phyloP scores from a whole-genome alignment of 2,329 filamentous ascomycete genomes.

The Pseudogymnoascus sp. region DNA sequence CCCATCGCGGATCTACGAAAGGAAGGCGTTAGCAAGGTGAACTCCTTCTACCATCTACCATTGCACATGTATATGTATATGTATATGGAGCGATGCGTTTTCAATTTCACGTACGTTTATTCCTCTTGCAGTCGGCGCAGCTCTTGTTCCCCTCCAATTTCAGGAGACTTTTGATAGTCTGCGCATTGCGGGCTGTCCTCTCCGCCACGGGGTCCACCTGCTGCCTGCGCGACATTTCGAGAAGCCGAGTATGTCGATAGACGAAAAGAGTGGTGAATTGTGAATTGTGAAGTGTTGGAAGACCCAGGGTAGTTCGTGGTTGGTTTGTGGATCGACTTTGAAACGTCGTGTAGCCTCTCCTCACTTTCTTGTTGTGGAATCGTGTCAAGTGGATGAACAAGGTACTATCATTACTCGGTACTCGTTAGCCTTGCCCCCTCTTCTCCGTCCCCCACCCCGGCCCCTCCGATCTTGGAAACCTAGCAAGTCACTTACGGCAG shows the following conservation, averaged over 20 bases:
- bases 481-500: neutral
- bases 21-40: conserved; percentile 18
- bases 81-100: neutral
- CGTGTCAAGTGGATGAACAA: conserved; percentile 5
- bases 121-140: conserved; percentile 97
- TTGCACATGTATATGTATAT: too few relatives aligned
- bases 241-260: neutral
- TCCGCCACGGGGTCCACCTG: conserved; percentile 74
- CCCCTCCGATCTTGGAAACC: neutral
- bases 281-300: neutral
- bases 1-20: conserved; percentile 92
- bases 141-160: conserved; percentile 94
- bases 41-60: neutral
- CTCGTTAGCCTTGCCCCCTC: neutral
- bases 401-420: conserved; percentile 1
- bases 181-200: conserved; percentile 84
- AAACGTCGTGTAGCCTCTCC: neutral
- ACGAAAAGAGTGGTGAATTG: neutral
- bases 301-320: neutral
- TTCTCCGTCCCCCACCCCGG: neutral
- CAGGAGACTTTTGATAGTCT: conserved; percentile 86
- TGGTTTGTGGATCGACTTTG: neutral
- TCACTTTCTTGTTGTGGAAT: neutral
- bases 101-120: conserved; percentile 66
- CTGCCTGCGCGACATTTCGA: conserved; percentile 65